These are phyloP conservation scores for Backusella luteola DNA, from an alignment of 192 early-diverging fungal genomes.

Conservation along the genomic window DNA sequence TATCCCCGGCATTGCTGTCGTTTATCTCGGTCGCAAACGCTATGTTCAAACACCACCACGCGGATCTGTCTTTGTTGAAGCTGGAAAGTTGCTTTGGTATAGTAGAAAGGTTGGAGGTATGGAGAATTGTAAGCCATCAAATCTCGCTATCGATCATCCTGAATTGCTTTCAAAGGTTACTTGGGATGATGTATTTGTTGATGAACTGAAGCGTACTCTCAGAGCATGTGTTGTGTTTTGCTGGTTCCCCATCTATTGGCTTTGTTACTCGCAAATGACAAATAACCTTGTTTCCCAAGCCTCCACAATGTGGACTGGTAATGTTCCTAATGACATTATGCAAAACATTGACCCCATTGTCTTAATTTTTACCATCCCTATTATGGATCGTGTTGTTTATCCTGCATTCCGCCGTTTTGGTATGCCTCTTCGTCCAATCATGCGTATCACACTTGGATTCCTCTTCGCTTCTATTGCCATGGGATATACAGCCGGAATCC, in stretches of 20 bases:
- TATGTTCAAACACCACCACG: slow-evolving; percentile 57
- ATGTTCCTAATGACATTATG: slow-evolving; percentile 64
- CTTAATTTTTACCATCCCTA: slow-evolving; percentile 67
- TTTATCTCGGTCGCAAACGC: slow-evolving; percentile 47
- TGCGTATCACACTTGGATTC: slow-evolving; percentile 69
- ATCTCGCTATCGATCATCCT: slow-evolving; percentile 29
- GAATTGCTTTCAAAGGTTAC: slow-evolving; percentile 22
- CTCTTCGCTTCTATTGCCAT: slow-evolving; percentile 55
- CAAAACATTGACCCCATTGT: slow-evolving; percentile 62
- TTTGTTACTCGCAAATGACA: slow-evolving; percentile 63
- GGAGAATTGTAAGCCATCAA: slow-evolving; percentile 63
- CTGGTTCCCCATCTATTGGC: slow-evolving; percentile 75
- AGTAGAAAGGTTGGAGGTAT: slow-evolving; percentile 44
- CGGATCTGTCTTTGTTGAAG: slow-evolving; percentile 58
- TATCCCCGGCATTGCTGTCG: slow-evolving; percentile 45
- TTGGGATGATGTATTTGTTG: slow-evolving; percentile 75
- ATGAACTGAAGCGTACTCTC: slow-evolving; percentile 58
- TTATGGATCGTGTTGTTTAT: slow-evolving; percentile 63
- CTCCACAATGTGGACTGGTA: slow-evolving; percentile 54
- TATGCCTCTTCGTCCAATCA: slow-evolving; percentile 53
- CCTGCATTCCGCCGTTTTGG: slow-evolving; percentile 54
- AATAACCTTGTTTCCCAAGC: slow-evolving; percentile 65
- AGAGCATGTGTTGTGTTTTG: slow-evolving; percentile 68
- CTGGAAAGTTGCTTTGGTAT: slow-evolving; percentile 41
- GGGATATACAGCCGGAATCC: slow-evolving; percentile 59